Percentiles rank a stretch among this genome's conserved stretches.
Conservation (phyloP, 2,329 filamentous ascomycete genomes). For the Colletotrichum scovillei region DNA sequence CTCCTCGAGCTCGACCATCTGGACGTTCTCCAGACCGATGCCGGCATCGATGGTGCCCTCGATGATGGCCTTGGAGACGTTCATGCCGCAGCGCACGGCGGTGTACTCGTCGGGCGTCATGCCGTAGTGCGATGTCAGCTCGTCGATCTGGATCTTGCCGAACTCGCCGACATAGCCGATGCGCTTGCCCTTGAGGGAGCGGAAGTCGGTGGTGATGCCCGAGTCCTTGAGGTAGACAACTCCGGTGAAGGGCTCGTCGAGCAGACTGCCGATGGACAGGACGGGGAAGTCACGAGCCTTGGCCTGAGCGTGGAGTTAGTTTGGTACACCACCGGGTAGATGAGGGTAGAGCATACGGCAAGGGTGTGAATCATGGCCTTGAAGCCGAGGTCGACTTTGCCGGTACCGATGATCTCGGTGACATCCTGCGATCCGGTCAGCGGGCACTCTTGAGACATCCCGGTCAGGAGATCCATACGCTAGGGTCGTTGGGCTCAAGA, state of each 20-base stretch:
- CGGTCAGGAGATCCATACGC: constrained; percentile 55
- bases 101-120: constrained; percentile 80
- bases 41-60: constrained; percentile 79
- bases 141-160: constrained; percentile 86
- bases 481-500: constrained; percentile 80
- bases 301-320: constrained; percentile 57
- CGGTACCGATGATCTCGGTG: constrained; percentile 82
- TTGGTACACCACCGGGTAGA: no score
- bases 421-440: constrained; percentile 66
- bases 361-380: constrained; percentile 89
- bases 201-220: constrained; percentile 81
- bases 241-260: constrained; percentile 84
- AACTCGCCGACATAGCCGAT: constrained; percentile 87
- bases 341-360: constrained; percentile 59
- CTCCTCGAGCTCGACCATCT: constrained; percentile 85
- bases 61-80: constrained; percentile 82
- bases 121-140: constrained; percentile 81
- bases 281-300: constrained; percentile 82
- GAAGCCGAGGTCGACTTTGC: constrained; percentile 82
- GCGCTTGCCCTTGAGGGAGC: constrained; percentile 78
- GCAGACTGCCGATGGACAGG: constrained; percentile 77
- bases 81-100: constrained; percentile 83
- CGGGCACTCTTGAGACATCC: fast-evolving
- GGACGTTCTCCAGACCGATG: constrained; percentile 82
- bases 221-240: constrained; percentile 81